Conservation (phyloP, 192 early-diverging fungal genomes). For the Coemansia aciculifera region DNA sequence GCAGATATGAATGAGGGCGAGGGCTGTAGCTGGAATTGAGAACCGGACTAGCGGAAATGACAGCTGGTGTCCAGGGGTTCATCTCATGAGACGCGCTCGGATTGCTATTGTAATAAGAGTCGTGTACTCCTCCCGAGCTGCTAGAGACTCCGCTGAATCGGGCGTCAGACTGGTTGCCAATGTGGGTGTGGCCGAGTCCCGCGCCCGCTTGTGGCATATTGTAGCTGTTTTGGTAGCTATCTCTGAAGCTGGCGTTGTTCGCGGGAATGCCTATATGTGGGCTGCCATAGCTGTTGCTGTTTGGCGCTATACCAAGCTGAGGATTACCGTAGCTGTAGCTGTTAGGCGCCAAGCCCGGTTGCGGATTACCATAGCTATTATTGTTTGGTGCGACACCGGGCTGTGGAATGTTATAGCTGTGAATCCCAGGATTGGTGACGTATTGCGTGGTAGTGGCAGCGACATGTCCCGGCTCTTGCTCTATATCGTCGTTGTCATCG, state of each 20-base stretch:
- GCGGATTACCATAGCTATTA: conserved; percentile 5
- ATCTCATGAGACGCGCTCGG: background rate
- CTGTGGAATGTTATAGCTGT: background rate
- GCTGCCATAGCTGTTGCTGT: conserved; percentile 9
- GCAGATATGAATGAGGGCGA: background rate
- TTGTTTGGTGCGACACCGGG: background rate
- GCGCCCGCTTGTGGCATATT: background rate
- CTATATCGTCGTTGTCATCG: background rate
- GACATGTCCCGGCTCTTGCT: background rate
- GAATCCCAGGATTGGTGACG: background rate
- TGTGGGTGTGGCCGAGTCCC: background rate
- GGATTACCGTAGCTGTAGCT: background rate
- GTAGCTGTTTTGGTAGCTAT: conserved; percentile 7
- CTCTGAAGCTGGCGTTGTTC: background rate
- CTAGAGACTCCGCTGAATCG: background rate
- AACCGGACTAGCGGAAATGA: background rate
- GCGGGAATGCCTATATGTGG: background rate
- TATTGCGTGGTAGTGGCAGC: background rate
- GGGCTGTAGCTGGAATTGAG: background rate
- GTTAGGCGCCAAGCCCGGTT: conserved; percentile 1
- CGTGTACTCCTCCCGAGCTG: background rate
- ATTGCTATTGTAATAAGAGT: background rate
- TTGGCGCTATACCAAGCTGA: background rate
- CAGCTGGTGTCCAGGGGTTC: background rate
- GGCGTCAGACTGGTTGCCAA: background rate